Evolutionary conservation across 106 monocot species (phyloP), one percentile per base, ranked within the genome.

Genomic region (Phalaenopsis aphrodite): DNA sequence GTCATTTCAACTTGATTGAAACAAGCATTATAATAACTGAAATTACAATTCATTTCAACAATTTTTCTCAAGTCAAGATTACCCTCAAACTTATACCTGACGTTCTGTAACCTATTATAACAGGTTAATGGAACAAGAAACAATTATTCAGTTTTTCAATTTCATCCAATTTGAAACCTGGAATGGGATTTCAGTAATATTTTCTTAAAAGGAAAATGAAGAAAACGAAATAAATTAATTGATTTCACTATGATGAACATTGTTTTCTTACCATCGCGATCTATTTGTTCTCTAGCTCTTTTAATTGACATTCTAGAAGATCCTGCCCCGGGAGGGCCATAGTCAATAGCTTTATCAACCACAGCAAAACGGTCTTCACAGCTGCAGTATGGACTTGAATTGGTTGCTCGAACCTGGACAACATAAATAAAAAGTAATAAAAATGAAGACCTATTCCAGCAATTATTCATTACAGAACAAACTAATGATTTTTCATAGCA

Each of bases 341-440:
- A 11, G 4, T 69, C 69, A 69, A 69, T 16, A 69, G 69, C 37
- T 80, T 94, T 94, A 81, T 98, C 94, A 56, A 91, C 85, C 72
- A 93, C 87, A 84, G 85, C 68, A 84, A 89, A 89, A 69, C 85
- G 89, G 55, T 96, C 89, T 48, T 96, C 91, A 52, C 91, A 93
- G 77, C 88, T 93, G 75, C 88, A 85, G 64, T 90, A 91, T 19
- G 89, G 78, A 82, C 80, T 78, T 30, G 84, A 87, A 83, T 97
- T 89, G 75, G 85, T 78, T 80, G 69, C 37, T 39, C 38, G 30
- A n/a, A 30, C 69, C 69, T 69, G 38, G 38, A 69, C 69, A 69
- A 38, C 37, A 39, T 11, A 30, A 38, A 69, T 11, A 69, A 39
- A 69, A 39, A 3, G 5, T 69, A 21, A 65, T 38, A 69, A 9